Base-by-base conservation (phyloP, 345 rosid species). In the Rubroshorea leprosula region DNA sequence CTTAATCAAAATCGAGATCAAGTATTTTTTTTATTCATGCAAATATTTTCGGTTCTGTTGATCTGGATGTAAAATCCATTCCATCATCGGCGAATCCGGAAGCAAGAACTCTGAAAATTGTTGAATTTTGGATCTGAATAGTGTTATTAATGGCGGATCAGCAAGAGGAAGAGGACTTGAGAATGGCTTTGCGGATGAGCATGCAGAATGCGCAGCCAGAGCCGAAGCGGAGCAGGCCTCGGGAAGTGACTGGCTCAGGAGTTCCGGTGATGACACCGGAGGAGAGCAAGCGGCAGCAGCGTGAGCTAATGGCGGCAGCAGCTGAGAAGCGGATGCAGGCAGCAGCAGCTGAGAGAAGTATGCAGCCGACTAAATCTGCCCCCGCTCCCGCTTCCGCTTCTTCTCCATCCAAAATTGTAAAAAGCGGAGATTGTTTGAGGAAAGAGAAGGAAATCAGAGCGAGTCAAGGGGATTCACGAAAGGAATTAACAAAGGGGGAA, bases 231-330 rank as follows among this genome's bases (percentile, higher is more conserved):
- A 93, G 97, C 79, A 93, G 82, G 77, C 97, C 96, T 5, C 70
- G 90, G 66, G 92, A 84, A 51, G 75, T 74, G 29, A 59, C 72
- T 47, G 77, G 25, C 52, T 26, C 31, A 45, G 46, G 74, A 53
- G 59, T 70, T 55, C 51, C 49, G 47, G 24, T 38, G 15, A 16
- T 68, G 14, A 65, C 93, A 23, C 84, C 86, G 12, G 90, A 82
- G 70, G 89, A 87, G 5, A 68, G 74, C 68, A 75, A 92, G 38
- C 58, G 83, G 57, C 62, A 64, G 74, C 96, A 87, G 80, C 72
- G 99, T 13, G 99, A 90, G 71, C 79, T 90, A 50, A 85, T 85
- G 99, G 97, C 99, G 15, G 85, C 99, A 2, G 99, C 99, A 1
- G 98, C 98, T 2, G 96, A 92, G 87, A 92, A 92, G 74, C 74